phyloP scores from a whole-genome alignment of 495 filamentous ascomycete species.

The Tuber borchii region DNA sequence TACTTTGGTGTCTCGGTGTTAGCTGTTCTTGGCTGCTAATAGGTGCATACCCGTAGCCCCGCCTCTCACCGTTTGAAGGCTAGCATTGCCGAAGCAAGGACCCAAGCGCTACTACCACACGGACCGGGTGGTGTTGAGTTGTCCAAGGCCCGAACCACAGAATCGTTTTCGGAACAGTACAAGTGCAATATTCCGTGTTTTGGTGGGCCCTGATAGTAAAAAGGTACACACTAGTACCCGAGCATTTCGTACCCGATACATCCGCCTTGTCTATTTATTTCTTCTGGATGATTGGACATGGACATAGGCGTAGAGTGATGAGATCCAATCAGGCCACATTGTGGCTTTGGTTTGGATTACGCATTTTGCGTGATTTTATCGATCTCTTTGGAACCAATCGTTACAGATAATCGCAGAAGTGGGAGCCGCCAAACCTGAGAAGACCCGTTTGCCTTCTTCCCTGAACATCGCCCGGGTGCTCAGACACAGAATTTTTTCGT shows the following conservation, averaged over 20 bases:
- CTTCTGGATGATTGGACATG: background rate
- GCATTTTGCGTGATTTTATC: slow-evolving; percentile 1
- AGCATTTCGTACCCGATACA: background rate
- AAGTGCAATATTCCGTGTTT: slow-evolving; percentile 1
- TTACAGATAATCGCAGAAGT: background rate
- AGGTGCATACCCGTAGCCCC: background rate
- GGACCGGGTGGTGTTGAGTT: background rate
- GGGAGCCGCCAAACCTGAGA: background rate
- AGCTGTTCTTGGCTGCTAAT: background rate
- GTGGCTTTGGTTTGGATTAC: slow-evolving; percentile 5
- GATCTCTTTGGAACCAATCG: background rate
- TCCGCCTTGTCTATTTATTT: background rate
- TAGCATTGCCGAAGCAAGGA: background rate
- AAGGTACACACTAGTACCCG: background rate
- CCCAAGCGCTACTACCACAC: background rate
- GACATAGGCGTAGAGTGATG: background rate
- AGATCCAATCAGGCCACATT: background rate
- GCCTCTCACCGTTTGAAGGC: background rate
- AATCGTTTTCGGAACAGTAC: background rate
- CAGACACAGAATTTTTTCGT: background rate
- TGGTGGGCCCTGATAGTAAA: background rate
- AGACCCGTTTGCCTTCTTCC: background rate
- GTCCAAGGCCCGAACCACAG: background rate
- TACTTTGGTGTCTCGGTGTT: background rate
- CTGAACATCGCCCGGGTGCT: background rate